Base-by-base conservation (phyloP, 2,329 filamentous ascomycete genomes). In the Beauveria asiatica region DNA sequence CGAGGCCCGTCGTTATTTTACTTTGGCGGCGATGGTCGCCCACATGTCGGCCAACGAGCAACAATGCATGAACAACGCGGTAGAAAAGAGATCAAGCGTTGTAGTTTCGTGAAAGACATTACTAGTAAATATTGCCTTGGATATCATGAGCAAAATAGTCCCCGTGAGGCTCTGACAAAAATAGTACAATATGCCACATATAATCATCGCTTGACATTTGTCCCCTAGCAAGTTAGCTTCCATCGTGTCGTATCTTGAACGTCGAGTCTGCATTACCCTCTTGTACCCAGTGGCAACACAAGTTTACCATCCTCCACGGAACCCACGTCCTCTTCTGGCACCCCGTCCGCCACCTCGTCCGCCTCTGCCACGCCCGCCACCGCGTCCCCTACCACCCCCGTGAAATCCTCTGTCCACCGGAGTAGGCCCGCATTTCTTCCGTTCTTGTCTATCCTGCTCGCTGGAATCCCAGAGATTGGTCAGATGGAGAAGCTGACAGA, bases 401-500 rank as follows among this genome's bases (percentile, higher is more conserved):
- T 73, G 68, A 16, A 74, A 66, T 0, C 75, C 70, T n/a, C 73
- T 67, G 60, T 70, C 67, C 57, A 73, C 68, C 2, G 76, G 75
- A 21, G 79, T 74, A 13, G 87, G 86, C 0, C 85, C 87, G 23
- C 72, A 75, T n/a, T 70, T 74, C 70, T 80, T 82, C 61, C 87
- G 80, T 62, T 78, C 77, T 16, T 76, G 74, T 55, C 85, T 81
- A 70, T 96, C 89, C 67, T 91, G 85, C 2, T 87, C 82, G n/a
- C 76, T 84, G 2, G 88, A 83, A 66, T 88, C 80, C 78, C 84
- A 96, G 10, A 86, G 79, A 70, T 97, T 96, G 6, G 83, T 76
- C 39, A 99, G 85, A 9, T 82, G 85, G 1, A 97, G 67, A 59
- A 97, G 74, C 60, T 86, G 77, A 72, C 94, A 99, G 70, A 93